These are phyloP conservation scores for Ascocoryne sarcoides DNA, from an alignment of 2,329 filamentous ascomycete genomes.

Conservation along the genomic window DNA sequence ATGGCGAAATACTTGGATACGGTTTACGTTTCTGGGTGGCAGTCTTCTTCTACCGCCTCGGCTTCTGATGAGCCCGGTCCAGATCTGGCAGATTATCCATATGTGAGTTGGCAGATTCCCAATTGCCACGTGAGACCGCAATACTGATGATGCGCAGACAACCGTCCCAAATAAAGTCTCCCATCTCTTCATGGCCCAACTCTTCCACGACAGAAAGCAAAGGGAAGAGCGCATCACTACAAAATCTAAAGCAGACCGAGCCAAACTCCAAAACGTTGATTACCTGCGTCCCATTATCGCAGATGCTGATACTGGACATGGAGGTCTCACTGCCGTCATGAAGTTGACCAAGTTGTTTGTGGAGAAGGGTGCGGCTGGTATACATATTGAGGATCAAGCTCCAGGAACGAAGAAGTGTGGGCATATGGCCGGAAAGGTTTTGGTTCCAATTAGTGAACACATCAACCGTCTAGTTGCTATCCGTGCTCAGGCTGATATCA, in stretches of 20 bases:
- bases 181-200: slow-evolving; percentile 95
- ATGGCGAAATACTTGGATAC: slow-evolving; percentile 99
- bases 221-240: slow-evolving; percentile 81
- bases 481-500: slow-evolving; percentile 94
- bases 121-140: neutral
- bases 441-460: slow-evolving; percentile 95
- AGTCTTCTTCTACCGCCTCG: slow-evolving; percentile 93
- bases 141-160: slow-evolving; percentile 47
- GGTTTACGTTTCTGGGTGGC: slow-evolving; percentile 98
- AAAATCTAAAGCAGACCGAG: slow-evolving; percentile 60
- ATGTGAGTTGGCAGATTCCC: slow-evolving; percentile 43
- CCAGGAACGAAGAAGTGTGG: slow-evolving; percentile 99
- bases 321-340: slow-evolving; percentile 97
- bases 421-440: slow-evolving; percentile 97
- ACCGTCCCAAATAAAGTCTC: slow-evolving; percentile 98
- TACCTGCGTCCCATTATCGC: slow-evolving; percentile 94
- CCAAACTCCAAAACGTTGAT: slow-evolving; percentile 71
- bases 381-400: slow-evolving; percentile 98
- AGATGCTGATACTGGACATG: slow-evolving; percentile 94
- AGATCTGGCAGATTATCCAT: slow-evolving; percentile 96
- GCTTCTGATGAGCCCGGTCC: slow-evolving; percentile 92
- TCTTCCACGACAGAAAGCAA: slow-evolving; percentile 99
- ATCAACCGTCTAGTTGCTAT: slow-evolving; percentile 97
- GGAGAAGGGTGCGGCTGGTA: slow-evolving; percentile 92
- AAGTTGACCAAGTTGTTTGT: slow-evolving; percentile 97